A percentile compares a stretch with the other conserved stretches of the same genome.
These are phyloP conservation scores for Cyphellophora europaea DNA, from an alignment of 2,329 filamentous ascomycete species.

Conservation along the genomic window DNA sequence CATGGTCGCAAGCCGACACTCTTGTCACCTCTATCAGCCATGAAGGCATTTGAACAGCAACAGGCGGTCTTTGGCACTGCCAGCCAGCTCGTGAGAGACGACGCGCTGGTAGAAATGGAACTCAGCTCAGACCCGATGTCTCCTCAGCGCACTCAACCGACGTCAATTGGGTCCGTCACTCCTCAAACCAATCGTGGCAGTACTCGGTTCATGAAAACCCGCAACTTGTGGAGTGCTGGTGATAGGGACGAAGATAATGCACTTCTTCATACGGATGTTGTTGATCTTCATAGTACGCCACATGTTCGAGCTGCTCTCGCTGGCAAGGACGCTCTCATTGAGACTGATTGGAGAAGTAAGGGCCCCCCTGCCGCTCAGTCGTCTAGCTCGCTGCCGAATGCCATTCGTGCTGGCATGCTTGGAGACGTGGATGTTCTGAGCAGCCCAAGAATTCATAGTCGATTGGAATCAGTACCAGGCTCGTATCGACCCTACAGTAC, in stretches of 20 bases:
- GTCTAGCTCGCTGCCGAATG: not conserved
- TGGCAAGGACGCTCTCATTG: conserved; percentile 15
- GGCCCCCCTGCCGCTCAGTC: too few relatives aligned
- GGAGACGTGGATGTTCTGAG: not conserved
- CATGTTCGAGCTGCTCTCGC: conserved; percentile 15
- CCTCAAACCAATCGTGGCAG: conserved; percentile 22
- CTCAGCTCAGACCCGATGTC: conserved; percentile 12
- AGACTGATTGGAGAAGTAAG: conserved; percentile 3
- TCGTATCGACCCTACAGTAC: too few relatives aligned
- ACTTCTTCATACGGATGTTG: conserved; percentile 52
- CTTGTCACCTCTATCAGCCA: conserved; percentile 59
- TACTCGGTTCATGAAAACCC: conserved; percentile 23
- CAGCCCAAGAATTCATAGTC: too few relatives aligned
- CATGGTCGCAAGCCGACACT: conserved; percentile 44
- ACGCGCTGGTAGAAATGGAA: conserved; percentile 57
- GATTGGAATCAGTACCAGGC: too few relatives aligned
- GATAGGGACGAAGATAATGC: conserved; percentile 58
- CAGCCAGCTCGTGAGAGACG: conserved; percentile 67
- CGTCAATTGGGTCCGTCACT: conserved; percentile 17
- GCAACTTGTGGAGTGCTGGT: conserved; percentile 60
- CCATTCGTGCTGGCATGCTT: not conserved
- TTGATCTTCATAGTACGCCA: conserved; percentile 48
- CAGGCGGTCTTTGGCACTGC: conserved; percentile 80
- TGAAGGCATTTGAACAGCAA: conserved; percentile 57
- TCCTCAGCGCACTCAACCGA: conserved; percentile 6